Conservation (phyloP, 2,329 filamentous ascomycete genomes). For the Aspergillus intermedius region DNA sequence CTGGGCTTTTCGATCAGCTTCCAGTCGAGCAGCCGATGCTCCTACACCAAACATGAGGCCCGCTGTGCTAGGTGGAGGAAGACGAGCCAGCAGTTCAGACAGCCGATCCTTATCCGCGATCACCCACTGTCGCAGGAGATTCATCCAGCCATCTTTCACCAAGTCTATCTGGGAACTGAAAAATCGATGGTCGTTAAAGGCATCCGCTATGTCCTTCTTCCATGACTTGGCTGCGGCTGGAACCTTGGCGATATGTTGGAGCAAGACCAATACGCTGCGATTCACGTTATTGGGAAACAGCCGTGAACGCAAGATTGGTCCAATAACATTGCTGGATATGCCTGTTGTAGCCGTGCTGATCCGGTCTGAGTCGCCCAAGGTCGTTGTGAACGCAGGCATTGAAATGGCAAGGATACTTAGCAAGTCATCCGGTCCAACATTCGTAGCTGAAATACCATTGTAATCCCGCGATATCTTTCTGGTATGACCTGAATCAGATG, state of each 20-base stretch:
- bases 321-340: conserved; percentile 77
- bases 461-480: conserved; percentile 37
- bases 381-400: conserved; percentile 71
- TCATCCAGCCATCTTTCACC: conserved; percentile 70
- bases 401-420: conserved; percentile 72
- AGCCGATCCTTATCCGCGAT: conserved; percentile 82
- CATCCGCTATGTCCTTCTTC: conserved; percentile 88
- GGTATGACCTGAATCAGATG: conserved; percentile 48
- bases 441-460: conserved; percentile 30
- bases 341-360: conserved; percentile 69
- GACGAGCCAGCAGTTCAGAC: conserved; percentile 68
- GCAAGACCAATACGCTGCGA: conserved; percentile 60
- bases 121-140: conserved; percentile 75
- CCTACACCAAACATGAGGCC: conserved; percentile 99
- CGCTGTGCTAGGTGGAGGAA: conserved; percentile 80
- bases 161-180: conserved; percentile 64
- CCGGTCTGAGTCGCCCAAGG: conserved; percentile 79
- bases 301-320: conserved; percentile 74
- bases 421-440: conserved; percentile 62
- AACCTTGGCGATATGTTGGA: conserved; percentile 70
- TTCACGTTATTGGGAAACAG: conserved; percentile 80
- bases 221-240: conserved; percentile 78
- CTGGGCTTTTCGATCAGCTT: conserved; percentile 89
- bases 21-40: conserved; percentile 84
- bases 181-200: conserved; percentile 83